Percentiles rank a stretch among this genome's conserved stretches.
Evolutionary conservation across 495 filamentous ascomycete genomes (phyloP).

Genomic region (Platismatia glauca): DNA sequence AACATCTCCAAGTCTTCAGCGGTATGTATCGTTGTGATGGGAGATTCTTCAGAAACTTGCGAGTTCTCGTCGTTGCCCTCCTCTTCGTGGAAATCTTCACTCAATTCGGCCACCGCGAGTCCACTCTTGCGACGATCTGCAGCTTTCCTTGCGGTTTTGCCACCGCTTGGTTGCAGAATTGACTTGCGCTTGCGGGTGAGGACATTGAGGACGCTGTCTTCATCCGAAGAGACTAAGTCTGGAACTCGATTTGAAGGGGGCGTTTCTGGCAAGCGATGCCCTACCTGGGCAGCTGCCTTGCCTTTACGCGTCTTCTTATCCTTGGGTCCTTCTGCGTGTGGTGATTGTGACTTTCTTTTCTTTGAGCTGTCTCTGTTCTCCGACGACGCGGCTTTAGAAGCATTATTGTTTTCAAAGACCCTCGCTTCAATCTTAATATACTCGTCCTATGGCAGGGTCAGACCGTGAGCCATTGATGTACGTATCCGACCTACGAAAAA

Average conservation of each 20-base stretch:
- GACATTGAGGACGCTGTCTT: slow-evolving; percentile 22
- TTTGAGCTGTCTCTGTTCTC: slow-evolving; percentile 1
- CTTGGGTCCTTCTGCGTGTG: not conserved
- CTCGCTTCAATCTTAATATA: slow-evolving; percentile 32
- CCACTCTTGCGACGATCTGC: slow-evolving; percentile 29
- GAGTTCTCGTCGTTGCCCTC: slow-evolving; percentile 19
- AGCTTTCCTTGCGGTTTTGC: slow-evolving; percentile 41
- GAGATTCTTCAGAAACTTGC: slow-evolving; percentile 13
- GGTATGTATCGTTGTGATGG: slow-evolving; percentile 17
- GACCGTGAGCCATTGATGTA: slow-evolving; percentile 3
- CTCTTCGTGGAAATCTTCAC: slow-evolving; percentile 33
- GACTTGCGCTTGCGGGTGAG: slow-evolving; percentile 36
- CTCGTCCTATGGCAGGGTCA: slow-evolving; percentile 32
- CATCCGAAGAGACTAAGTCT: slow-evolving; percentile 29
- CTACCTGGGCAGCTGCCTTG: slow-evolving; percentile 14
- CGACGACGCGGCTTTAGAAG: not conserved
- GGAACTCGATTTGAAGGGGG: slow-evolving; percentile 24
- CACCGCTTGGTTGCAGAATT: slow-evolving; percentile 42
- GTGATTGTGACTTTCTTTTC: slow-evolving; percentile 20
- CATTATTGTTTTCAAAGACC: slow-evolving; percentile 1
- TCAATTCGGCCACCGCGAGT: slow-evolving; percentile 27
- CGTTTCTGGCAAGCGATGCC: slow-evolving; percentile 22
- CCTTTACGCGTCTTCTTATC: slow-evolving; percentile 22
- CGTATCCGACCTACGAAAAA: slow-evolving; percentile 34
- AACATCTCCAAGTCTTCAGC: slow-evolving; percentile 39